These are phyloP conservation scores for Penicillium pancosmium DNA, from an alignment of 495 filamentous ascomycete species.

Conservation along the genomic window DNA sequence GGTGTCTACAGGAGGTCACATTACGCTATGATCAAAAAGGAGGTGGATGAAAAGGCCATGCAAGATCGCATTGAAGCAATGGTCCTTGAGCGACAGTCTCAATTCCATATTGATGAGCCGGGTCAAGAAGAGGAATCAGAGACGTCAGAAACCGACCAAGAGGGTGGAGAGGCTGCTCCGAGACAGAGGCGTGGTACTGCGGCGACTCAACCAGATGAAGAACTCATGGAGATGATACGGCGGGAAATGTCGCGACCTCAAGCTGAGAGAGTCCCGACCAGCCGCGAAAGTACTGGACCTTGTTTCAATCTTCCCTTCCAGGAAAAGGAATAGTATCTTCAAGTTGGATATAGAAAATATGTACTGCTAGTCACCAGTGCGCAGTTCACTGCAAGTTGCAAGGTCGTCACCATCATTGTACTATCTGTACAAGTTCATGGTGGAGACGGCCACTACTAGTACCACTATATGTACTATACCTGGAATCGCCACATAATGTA, in stretches of 20 bases:
- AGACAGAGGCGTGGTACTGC: constrained; percentile 12
- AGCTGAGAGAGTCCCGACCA: constrained; percentile 4
- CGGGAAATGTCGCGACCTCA: constrained; percentile 19
- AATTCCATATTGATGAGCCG: background rate
- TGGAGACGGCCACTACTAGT: no score
- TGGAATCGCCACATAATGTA: no score
- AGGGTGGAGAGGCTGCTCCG: background rate
- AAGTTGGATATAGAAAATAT: no score
- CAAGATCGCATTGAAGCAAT: constrained; percentile 32
- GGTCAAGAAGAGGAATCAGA: constrained; percentile 2
- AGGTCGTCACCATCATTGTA: background rate
- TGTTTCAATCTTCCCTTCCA: constrained; percentile 18
- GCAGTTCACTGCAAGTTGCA: no score
- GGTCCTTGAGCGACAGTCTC: constrained; percentile 14
- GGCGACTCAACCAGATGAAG: constrained; percentile 7
- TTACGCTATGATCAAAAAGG: constrained; percentile 39
- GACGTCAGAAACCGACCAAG: constrained; percentile 1
- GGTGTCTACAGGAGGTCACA: constrained; percentile 46
- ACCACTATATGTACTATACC: no score
- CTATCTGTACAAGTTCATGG: background rate
- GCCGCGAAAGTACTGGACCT: constrained; percentile 17
- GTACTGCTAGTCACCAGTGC: no score
- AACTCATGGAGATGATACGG: constrained; percentile 16
- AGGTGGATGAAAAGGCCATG: constrained; percentile 28
- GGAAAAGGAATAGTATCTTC: background rate